phyloP scores from a whole-genome alignment of 108 stramenopile genomes.

The Cyclotella sp. region DNA sequence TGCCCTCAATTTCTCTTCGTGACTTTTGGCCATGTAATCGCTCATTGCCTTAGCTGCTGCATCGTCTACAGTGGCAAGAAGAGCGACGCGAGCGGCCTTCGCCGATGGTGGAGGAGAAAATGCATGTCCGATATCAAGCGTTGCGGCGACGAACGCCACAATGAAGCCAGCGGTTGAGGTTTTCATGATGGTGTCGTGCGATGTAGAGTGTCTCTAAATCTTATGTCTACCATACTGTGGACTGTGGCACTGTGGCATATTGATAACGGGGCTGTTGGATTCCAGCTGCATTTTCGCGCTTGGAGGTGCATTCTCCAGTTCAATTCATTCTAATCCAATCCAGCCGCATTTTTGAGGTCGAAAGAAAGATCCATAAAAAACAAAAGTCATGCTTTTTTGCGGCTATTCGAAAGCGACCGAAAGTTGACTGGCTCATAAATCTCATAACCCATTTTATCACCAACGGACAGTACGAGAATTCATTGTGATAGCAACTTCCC shows the following conservation, averaged over 20 bases:
- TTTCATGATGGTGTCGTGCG: neutral
- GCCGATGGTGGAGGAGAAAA: slow-evolving; percentile 23
- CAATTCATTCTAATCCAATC: too few species aligned
- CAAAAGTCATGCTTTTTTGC: too few species aligned
- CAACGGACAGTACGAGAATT: too few species aligned
- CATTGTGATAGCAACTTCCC: too few species aligned
- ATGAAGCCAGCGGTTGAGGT: neutral
- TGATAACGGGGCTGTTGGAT: too few species aligned
- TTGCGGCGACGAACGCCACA: neutral
- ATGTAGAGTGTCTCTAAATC: too few species aligned
- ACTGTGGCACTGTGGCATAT: too few species aligned
- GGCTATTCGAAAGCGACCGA: too few species aligned
- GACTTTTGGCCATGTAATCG: slow-evolving; percentile 84
- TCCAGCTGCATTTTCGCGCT: neutral
- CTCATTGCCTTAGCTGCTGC: slow-evolving; percentile 46
- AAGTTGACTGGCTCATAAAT: neutral
- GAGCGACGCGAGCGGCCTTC: neutral
- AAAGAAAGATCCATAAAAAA: neutral
- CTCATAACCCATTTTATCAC: slow-evolving; percentile 4
- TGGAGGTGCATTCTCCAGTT: neutral
- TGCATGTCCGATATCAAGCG: slow-evolving; percentile 13
- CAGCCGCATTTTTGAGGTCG: neutral
- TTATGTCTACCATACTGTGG: too few species aligned
- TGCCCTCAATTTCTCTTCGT: slow-evolving; percentile 80
- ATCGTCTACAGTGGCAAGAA: slow-evolving; percentile 7